Conservation (phyloP, 352 stramenopile genomes). For the Phytopythium delawarense region DNA sequence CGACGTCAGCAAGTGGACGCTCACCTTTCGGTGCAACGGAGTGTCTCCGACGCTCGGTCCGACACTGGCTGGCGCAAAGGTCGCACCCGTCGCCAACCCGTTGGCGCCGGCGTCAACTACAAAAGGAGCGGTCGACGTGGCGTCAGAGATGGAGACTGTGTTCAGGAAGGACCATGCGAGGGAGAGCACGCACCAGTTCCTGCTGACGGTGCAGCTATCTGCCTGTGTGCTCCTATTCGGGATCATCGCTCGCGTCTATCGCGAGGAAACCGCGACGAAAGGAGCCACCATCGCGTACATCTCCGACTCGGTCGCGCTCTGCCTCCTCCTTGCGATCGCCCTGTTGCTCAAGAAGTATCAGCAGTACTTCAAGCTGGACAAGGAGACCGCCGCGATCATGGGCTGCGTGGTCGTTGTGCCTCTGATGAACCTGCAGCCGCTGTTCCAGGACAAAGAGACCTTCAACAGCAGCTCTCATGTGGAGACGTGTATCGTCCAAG, state of each 20-base stretch:
- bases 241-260: conserved; percentile 43
- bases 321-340: conserved; percentile 18
- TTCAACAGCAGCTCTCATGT: conserved; percentile 14
- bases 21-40: conserved; percentile 47
- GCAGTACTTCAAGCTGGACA: conserved; percentile 22
- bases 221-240: conserved; percentile 26
- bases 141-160: conserved; percentile 48
- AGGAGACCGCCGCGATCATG: conserved; percentile 26
- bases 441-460: conserved; percentile 13
- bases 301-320: conserved; percentile 27
- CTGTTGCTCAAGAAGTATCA: conserved; percentile 30
- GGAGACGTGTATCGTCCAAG: conserved; percentile 46
- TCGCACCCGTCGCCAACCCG: background rate
- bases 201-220: conserved; percentile 31
- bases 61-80: background rate
- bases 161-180: conserved; percentile 45
- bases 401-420: conserved; percentile 31
- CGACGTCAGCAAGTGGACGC: conserved; percentile 39
- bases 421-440: conserved; percentile 35
- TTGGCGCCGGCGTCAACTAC: conserved; percentile 11
- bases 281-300: conserved; percentile 29
- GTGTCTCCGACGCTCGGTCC: background rate
- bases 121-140: conserved; percentile 40
- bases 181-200: conserved; percentile 50
- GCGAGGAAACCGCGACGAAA: conserved; percentile 14